Conservation (phyloP, 2,329 filamentous ascomycete genomes). For the Claviceps sp. region DNA sequence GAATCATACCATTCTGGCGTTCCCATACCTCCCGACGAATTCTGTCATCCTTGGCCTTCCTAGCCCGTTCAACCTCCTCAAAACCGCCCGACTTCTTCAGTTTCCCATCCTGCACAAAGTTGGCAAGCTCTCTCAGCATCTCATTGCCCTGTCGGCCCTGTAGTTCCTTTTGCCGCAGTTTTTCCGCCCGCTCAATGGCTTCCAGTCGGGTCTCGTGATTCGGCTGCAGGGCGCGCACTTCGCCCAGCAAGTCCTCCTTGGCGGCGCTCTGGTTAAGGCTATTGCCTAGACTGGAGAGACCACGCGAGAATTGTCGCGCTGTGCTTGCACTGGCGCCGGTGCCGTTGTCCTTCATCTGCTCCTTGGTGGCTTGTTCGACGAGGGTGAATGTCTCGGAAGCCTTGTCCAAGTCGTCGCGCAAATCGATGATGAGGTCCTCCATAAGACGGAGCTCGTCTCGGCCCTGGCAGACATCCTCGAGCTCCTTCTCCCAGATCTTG, state of each 20-base stretch:
- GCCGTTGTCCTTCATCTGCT: slow-evolving; percentile 71
- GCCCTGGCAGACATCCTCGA: slow-evolving; percentile 91
- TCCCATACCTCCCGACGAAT: slow-evolving; percentile 71
- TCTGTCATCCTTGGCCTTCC: slow-evolving; percentile 75
- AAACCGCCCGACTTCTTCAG: slow-evolving; percentile 93
- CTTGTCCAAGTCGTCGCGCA: slow-evolving; percentile 91
- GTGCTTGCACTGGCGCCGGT: slow-evolving; percentile 35
- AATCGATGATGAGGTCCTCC: slow-evolving; percentile 84
- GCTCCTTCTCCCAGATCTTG: slow-evolving; percentile 97
- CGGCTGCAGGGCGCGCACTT: slow-evolving; percentile 83
- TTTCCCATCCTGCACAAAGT: slow-evolving; percentile 79
- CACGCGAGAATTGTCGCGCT: slow-evolving; percentile 43
- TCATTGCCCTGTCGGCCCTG: slow-evolving; percentile 60
- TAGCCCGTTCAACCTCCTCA: slow-evolving; percentile 79
- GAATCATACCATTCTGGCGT: slow-evolving; percentile 43
- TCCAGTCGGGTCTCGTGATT: slow-evolving; percentile 90
- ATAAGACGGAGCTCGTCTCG: slow-evolving; percentile 90
- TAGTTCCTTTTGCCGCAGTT: slow-evolving; percentile 77
- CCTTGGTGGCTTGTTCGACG: slow-evolving; percentile 95
- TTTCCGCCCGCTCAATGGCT: slow-evolving; percentile 94
- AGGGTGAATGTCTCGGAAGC: slow-evolving; percentile 85
- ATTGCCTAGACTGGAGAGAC: slow-evolving; percentile 38
- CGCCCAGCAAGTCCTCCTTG: slow-evolving; percentile 82
- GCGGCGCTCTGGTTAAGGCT: slow-evolving; percentile 60
- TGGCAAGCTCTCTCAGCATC: slow-evolving; percentile 72